A percentile compares a stretch with the other conserved stretches of the same genome.
phyloP scores from a whole-genome alignment of 345 rosid species.

The Raphanus raphanistrum region DNA sequence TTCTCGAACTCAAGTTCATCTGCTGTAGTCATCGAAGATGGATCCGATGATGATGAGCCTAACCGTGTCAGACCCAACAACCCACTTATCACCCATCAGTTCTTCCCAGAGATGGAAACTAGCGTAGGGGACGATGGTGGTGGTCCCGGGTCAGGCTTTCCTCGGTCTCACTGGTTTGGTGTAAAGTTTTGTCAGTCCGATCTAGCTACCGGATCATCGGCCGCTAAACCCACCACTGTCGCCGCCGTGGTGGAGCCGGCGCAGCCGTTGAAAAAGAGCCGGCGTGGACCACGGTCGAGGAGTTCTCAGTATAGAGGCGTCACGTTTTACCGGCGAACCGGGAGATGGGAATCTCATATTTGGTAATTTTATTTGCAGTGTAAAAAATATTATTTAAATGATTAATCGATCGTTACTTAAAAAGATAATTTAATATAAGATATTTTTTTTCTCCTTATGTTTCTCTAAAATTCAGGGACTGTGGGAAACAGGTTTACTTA shows the following conservation, averaged over 20 bases:
- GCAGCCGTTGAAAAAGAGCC: slow-evolving; percentile 85
- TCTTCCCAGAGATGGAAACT: slow-evolving; percentile 60
- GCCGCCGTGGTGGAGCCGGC: slow-evolving; percentile 46
- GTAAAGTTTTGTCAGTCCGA: slow-evolving; percentile 62
- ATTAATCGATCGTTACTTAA: neutral
- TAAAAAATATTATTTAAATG: neutral
- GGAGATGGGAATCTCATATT: slow-evolving; percentile 99
- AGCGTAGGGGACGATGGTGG: slow-evolving; percentile 29
- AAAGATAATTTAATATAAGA: neutral
- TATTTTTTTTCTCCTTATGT: slow-evolving; percentile 3
- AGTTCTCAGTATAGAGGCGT: slow-evolving; percentile 99
- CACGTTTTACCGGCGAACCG: slow-evolving; percentile 95
- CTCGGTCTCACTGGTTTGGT: slow-evolving; percentile 92
- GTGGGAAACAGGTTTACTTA: slow-evolving; percentile 97
- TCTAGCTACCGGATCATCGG: slow-evolving; percentile 34
- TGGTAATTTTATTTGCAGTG: slow-evolving; percentile 46
- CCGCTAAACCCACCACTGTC: slow-evolving; percentile 34
- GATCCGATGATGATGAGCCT: slow-evolving; percentile 70
- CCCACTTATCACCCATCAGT: slow-evolving; percentile 77
- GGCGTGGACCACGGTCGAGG: slow-evolving; percentile 94
- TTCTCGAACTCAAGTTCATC: slow-evolving; percentile 75
- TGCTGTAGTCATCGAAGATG: slow-evolving; percentile 69
- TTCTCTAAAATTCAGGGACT: slow-evolving; percentile 74
- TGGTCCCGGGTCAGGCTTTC: slow-evolving; percentile 50
- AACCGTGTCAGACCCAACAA: slow-evolving; percentile 41